Evolutionary conservation across 352 stramenopile species (phyloP), one percentile per base, ranked within the genome.

Genomic region (Phytophthora europaea): DNA sequence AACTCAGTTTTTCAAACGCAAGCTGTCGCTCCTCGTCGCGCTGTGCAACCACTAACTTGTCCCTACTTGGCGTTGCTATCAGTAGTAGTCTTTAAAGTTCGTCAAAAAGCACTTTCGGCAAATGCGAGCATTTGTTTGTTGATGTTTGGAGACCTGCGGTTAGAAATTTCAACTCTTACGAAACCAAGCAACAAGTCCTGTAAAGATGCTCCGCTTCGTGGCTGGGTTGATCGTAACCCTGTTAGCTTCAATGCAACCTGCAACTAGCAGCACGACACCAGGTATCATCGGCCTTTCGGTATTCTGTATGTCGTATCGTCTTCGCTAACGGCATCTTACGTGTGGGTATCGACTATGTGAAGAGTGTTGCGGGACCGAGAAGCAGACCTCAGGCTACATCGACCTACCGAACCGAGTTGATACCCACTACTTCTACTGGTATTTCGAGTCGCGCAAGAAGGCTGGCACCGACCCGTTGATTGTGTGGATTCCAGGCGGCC

Each of bases 361-460:
- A 18, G 36, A 45, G 36, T 8, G 4, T 45, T 50, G 43, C 6
- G 43, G 18, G 43, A 50, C 48, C 22, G 75, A 69, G n/a, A 66
- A 75, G n/a, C 75, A 87, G 59, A 73, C 87, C 16, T 75, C 81
- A 7, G 83, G 79, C 7, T 88, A 89, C 80, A 79, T 91, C 34
- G 72, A 80, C 63, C 70, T 89, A 15, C 48, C 79, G 1, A 85
- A 88, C 61, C 81, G 82, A 70, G 72, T 80, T 40, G 78, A 90
- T 55, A 75, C 82, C 33, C 67, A 91, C 63, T 92, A 89, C 74
- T 93, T 91, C 57, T 93, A 92, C 69, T 92, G 84, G 86, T 89
- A 81, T 56, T 75, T 89, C 18, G 77, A 90, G 67, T 90, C 86
- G 8, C 64, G 68, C 33, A 75, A 56, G 10, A 52, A 78, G 4